Base-by-base conservation (phyloP, 2,329 filamentous ascomycete genomes). In the Colletotrichum tropicicola region DNA sequence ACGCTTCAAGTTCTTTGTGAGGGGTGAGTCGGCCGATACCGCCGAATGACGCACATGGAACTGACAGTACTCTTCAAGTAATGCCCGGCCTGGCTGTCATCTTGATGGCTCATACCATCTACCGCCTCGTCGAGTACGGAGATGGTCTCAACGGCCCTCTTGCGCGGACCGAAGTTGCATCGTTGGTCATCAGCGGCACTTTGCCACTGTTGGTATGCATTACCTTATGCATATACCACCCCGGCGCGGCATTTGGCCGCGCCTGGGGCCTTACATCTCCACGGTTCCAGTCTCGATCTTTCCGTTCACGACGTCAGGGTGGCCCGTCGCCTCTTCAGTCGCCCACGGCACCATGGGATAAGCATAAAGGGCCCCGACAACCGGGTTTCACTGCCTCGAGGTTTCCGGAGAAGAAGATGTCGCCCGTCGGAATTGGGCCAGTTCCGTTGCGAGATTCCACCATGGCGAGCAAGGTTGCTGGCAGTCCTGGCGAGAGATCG, bases 1-100 rank as follows among this genome's bases (percentile, higher is more conserved):
- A 0, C 71, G 73, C 6, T 86, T 85, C 68, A 81, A 74, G 55
- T 71, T 72, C 4, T 84, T 83, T 43, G 71, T 85, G 4, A 68
- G 80, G 54, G 76, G 84, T 86, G 77, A 66, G 78, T 71, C 6
- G 5, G 15, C 28, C 15, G 21, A 17, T 19, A 3, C 19, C 6
- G 6, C 23, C 4, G 17, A 28, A 12, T 23, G 3, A 12, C 2
- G 4, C 9, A 12, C 10, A 17, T 4, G 4, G 13, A 39, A 25
- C 30, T 44, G 27, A 58, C 28, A 1, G 15, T n/a, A 45, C 12
- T 32, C 65, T 8, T 43, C 9, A 30, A 83, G 82, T 72, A 35
- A 69, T 79, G 48, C 79, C 83, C 59, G 28, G 75, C 5, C 72
- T 78, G 9, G 72, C 76, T 1, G 59, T 70, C 5, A 71, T 83